Base-by-base conservation (phyloP, 2,329 filamentous ascomycete genomes). In the Podosphaera xanthii region DNA sequence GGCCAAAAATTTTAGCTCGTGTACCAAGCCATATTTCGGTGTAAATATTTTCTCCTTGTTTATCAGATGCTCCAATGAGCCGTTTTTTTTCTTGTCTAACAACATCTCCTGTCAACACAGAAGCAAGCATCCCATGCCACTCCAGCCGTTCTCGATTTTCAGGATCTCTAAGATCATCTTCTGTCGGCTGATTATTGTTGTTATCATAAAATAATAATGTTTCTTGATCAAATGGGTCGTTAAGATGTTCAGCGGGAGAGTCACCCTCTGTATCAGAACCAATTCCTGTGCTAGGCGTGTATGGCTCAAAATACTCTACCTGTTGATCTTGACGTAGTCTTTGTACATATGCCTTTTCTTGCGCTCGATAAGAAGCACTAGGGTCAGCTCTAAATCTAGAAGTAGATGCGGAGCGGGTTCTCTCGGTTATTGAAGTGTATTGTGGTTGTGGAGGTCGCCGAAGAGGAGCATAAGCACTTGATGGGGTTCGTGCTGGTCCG, bases 31-130 rank as follows among this genome's bases (percentile, higher is more conserved):
- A 98, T 30, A 97, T 86, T 60, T 83, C 80, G 38, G 81, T 80
- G 67, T 86, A 85, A 63, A 89, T 81, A 53, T 56, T 79, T 76
- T 79, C 79, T 59, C 76, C 77, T 61, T 77, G 73, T 64, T 77
- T 75, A 58, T 83, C 81, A 10, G 77, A 75, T 3, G 87, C 84
- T 53, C 88, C 90, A 64, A 94, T 92, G 67, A 98, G 72, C 52
- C 92, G 82, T 71, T 95, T 94, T 76, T 98, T 98, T 73, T 98
- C 92, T 71, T 98, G 92, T 67, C 88, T 87, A 60, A 98, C 91
- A 7, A 98, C 92, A 70, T 98, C 92, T 64, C 92, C 92, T 0
- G 90, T 96, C 64, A 98, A 74, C 3, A 98, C 92, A 12, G 91
- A 94, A 61, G 91, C 87, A 60, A 98, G 74, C 92, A 98, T 98